Percentiles rank a stretch among this genome's conserved stretches.
These are phyloP conservation scores for Globisporangium cystogenes DNA, from an alignment of 352 stramenopile species.

Conservation along the genomic window DNA sequence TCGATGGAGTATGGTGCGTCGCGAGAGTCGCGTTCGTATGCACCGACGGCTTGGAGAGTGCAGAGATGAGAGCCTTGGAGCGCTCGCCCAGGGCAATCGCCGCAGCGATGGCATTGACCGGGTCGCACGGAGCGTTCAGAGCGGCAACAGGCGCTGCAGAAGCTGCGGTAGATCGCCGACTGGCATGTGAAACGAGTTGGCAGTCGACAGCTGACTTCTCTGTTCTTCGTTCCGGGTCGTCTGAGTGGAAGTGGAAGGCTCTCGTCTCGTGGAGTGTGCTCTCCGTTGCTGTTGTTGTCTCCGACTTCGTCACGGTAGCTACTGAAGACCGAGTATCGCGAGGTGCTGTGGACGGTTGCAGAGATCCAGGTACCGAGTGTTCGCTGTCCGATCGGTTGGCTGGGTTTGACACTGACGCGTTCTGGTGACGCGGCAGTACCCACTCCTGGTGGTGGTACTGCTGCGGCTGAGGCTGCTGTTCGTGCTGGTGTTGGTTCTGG, in stretches of 20 bases:
- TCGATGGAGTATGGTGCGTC: not conserved
- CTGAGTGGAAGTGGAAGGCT: not conserved
- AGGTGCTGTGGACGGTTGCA: not conserved
- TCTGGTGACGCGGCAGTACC: not conserved
- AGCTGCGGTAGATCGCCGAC: not conserved
- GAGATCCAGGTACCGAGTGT: not conserved
- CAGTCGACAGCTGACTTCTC: not conserved
- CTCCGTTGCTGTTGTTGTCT: not conserved
- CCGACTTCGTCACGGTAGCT: not conserved
- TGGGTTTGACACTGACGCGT: not conserved
- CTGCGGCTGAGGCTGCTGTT: not conserved
- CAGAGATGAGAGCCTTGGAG: slow-evolving; percentile 36
- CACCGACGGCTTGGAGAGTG: slow-evolving; percentile 13
- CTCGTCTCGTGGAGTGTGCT: not conserved
- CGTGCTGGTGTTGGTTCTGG: slow-evolving; percentile 3
- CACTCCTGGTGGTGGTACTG: not conserved
- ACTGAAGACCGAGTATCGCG: not conserved
- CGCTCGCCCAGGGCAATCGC: slow-evolving; percentile 28
- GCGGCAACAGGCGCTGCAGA: not conserved
- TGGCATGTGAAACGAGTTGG: not conserved
- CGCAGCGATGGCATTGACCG: slow-evolving; percentile 20
- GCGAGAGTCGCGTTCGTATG: not conserved
- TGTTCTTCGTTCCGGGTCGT: not conserved
- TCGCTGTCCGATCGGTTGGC: not conserved
- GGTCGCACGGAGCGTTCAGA: not conserved